A percentile compares a stretch with the other conserved stretches of the same genome.
phyloP scores from a whole-genome alignment of 805 yeast genomes.

The Candida caryicola region DNA sequence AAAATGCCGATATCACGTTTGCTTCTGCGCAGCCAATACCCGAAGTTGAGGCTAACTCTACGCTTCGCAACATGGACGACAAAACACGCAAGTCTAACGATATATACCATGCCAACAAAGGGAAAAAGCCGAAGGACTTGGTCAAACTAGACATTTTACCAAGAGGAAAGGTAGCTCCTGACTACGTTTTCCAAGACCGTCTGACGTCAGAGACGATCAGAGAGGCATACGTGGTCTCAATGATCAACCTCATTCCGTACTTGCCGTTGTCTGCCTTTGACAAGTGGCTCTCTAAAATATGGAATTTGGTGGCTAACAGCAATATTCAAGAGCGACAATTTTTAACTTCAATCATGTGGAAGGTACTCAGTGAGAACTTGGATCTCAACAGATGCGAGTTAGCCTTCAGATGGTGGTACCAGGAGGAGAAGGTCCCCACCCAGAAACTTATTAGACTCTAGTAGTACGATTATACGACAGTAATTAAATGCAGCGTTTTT shows the following conservation, averaged over 20 bases:
- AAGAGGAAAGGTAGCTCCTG: conserved; percentile 7
- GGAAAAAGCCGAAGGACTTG: conserved; percentile 31
- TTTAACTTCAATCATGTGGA: conserved; percentile 48
- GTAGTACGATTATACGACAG: background rate
- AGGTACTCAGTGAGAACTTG: conserved; percentile 52
- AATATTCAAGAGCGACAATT: conserved; percentile 35
- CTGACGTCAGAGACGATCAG: conserved; percentile 39
- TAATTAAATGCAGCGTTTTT: too few species aligned
- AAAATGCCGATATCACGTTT: conserved; percentile 13
- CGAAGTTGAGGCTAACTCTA: conserved; percentile 36
- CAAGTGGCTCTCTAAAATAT: conserved; percentile 48
- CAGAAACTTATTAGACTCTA: background rate
- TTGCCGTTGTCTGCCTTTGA: conserved; percentile 42
- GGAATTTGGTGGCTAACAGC: conserved; percentile 32
- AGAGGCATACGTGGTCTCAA: conserved; percentile 46
- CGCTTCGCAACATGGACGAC: conserved; percentile 27
- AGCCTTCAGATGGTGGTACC: conserved; percentile 66
- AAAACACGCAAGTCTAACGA: conserved; percentile 16
- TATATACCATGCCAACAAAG: conserved; percentile 28
- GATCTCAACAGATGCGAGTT: conserved; percentile 55
- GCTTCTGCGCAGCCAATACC: conserved; percentile 38
- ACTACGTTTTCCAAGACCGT: conserved; percentile 23
- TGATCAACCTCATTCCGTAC: conserved; percentile 54
- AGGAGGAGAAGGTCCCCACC: conserved; percentile 16
- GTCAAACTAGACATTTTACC: conserved; percentile 15